Evolutionary conservation across 257 asterid genomes (phyloP), one percentile per base, ranked within the genome.

Genomic region (Fraxinus quadrangulata): DNA sequence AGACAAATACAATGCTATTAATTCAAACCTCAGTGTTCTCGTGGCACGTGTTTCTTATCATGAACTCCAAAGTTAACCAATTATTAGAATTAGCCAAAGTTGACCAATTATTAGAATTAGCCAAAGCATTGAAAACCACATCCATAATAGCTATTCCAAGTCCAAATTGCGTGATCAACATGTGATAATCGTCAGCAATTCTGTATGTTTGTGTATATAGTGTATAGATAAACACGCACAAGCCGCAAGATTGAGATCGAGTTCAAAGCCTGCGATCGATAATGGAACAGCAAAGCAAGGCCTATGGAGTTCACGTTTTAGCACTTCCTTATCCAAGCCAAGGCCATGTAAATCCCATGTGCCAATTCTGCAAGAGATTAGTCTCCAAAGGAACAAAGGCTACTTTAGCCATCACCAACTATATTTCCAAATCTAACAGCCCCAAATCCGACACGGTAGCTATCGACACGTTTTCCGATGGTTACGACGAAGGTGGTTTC

Each of bases 281-380:
- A 72, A 82, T 87, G 93, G 88, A 85, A 59, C 67, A 3, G 4
- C 74, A 80, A 8, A 84, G 71, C 21, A 81, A 49, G 34, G 26
- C 34, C 2, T 21, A 70, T 3, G 76, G 37, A 71, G 82, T 85
- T 54, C 96, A 92, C 81, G 75, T 93, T 54, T 67, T 93, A 71
- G 92, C 87, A 0, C 6, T 91, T 45, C 96, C 97, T 28, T 93
- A 88, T 74, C 97, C 96, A 75, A 86, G 91, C 90, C 97, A 92
- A 85, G 97, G 98, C 83, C 98, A 92, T 82, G 84, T 93, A n/a
- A 93, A 89, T 26, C 98, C 98, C 16, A 77, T 92, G 88, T 87
- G 79, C 70, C 92, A 92, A 78, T 86, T 93, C 10, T 89, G 90
- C 82, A 93, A 90, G 74, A 93, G 96, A 37, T 74, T 92, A n/a